Percentiles rank a stretch among this genome's conserved stretches.
Evolutionary conservation across 495 filamentous ascomycete species (phyloP).

Genomic region (Neurospora hispaniola): DNA sequence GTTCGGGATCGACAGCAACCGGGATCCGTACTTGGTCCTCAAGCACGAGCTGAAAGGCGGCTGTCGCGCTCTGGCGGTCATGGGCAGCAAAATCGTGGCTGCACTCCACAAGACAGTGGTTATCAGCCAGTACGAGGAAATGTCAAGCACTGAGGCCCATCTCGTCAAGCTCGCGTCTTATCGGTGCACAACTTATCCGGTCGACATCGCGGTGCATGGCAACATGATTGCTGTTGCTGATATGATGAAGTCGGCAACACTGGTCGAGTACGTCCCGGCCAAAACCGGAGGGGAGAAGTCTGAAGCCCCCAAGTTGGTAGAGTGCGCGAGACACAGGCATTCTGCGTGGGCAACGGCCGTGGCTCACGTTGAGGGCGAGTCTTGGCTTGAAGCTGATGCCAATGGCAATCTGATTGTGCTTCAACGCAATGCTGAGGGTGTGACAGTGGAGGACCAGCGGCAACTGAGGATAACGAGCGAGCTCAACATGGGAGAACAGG

Average conservation of each 20-base stretch:
- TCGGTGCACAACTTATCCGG: conserved; percentile 72
- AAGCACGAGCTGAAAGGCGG: conserved; percentile 58
- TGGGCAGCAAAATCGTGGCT: conserved; percentile 66
- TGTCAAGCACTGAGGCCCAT: conserved; percentile 33
- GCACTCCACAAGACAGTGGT: conserved; percentile 80
- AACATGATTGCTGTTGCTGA: conserved; percentile 77
- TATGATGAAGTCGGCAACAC: conserved; percentile 82
- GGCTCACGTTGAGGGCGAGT: conserved; percentile 52
- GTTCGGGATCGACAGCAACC: conserved; percentile 67
- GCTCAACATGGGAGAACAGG: conserved; percentile 80
- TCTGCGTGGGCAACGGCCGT: conserved; percentile 75
- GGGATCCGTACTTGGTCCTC: conserved; percentile 55
- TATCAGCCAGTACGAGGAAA: conserved; percentile 45
- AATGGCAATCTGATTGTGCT: conserved; percentile 82
- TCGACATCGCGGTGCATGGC: conserved; percentile 63
- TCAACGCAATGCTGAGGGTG: conserved; percentile 55
- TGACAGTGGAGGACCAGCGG: conserved; percentile 60
- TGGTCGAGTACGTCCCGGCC: conserved; percentile 55
- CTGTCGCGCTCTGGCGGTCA: conserved; percentile 65
- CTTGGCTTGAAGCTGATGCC: conserved; percentile 69
- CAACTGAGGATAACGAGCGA: conserved; percentile 67
- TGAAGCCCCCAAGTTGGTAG: conserved; percentile 44
- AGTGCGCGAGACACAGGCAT: conserved; percentile 72
- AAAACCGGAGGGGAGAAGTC: conserved; percentile 17
- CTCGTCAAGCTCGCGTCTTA: conserved; percentile 63